Conservation (phyloP, 495 filamentous ascomycete genomes). For the Penicillium roqueforti region DNA sequence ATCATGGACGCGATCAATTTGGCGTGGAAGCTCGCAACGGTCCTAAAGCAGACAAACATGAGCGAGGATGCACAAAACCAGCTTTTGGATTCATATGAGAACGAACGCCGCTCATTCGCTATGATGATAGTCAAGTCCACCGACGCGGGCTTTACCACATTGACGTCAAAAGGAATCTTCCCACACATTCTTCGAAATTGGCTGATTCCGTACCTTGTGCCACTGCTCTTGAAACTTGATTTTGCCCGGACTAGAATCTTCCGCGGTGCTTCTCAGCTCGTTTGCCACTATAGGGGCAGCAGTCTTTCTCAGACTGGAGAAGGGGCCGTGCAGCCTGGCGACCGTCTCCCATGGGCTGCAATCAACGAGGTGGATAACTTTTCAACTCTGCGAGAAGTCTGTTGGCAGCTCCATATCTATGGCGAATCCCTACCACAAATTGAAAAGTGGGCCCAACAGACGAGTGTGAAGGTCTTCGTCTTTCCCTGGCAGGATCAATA, state of each 20-base stretch:
- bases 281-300: conserved; percentile 30
- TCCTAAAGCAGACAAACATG: conserved; percentile 31
- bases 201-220: conserved; percentile 29
- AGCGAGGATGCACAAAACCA: conserved; percentile 31
- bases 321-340: conserved; percentile 28
- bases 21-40: conserved; percentile 51
- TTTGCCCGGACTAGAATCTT: conserved; percentile 20
- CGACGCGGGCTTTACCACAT: conserved; percentile 27
- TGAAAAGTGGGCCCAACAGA: conserved; percentile 28
- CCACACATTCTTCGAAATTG: conserved; percentile 28
- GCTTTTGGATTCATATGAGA: conserved; percentile 50
- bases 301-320: conserved; percentile 12
- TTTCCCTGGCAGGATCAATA: conserved; percentile 29
- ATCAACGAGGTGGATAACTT: conserved; percentile 30
- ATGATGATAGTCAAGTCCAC: conserved; percentile 28
- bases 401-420: conserved; percentile 39
- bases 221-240: conserved; percentile 21
- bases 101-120: conserved; percentile 44
- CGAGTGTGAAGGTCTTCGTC: conserved; percentile 15
- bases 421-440: conserved; percentile 15
- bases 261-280: conserved; percentile 28
- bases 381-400: conserved; percentile 24
- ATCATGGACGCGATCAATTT: conserved; percentile 57
- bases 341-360: conserved; percentile 34
- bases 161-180: conserved; percentile 20